Conservation (phyloP, 2,329 filamentous ascomycete species). For the Neonectria faginata region DNA sequence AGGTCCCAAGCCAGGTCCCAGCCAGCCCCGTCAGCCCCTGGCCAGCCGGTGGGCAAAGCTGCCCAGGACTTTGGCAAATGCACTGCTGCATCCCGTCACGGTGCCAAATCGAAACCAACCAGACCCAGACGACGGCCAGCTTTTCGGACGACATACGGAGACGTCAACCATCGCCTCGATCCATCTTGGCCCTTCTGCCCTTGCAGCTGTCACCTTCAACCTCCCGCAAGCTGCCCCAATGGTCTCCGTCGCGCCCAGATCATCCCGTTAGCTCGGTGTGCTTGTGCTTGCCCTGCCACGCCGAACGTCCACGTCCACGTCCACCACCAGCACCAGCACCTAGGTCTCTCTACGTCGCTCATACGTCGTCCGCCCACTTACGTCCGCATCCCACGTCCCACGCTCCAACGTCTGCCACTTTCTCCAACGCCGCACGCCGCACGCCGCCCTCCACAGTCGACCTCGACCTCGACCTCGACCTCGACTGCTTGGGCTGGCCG, state of each 20-base stretch:
- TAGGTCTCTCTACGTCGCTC: constrained; percentile 16
- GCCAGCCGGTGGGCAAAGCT: constrained; percentile 13
- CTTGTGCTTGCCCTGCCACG: constrained; percentile 30
- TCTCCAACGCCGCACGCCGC: constrained; percentile 18
- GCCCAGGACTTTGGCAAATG: constrained; percentile 12
- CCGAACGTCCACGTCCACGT: constrained; percentile 23
- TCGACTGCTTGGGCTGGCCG: constrained; percentile 41
- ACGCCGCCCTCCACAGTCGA: constrained; percentile 14
- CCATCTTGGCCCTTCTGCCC: constrained; percentile 9
- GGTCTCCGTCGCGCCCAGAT: constrained; percentile 35
- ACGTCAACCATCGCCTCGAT: constrained; percentile 13
- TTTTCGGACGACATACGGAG: constrained; percentile 17
- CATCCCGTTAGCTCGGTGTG: constrained; percentile 45
- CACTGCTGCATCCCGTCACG: constrained; percentile 5
- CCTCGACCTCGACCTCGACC: constrained; percentile 6
- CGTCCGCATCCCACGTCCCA: constrained; percentile 9
- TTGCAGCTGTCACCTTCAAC: background rate
- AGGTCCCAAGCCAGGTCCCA: background rate
- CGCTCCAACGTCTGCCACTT: constrained; percentile 1
- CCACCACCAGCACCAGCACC: constrained; percentile 9
- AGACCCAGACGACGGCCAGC: constrained; percentile 16
- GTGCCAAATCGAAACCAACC: constrained; percentile 14
- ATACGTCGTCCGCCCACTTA: constrained; percentile 8
- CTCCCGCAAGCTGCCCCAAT: constrained; percentile 37
- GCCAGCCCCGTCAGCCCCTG: constrained; percentile 16